These are phyloP conservation scores for Fusarium coffeatum DNA, from an alignment of 2,329 filamentous ascomycete genomes.

Conservation along the genomic window DNA sequence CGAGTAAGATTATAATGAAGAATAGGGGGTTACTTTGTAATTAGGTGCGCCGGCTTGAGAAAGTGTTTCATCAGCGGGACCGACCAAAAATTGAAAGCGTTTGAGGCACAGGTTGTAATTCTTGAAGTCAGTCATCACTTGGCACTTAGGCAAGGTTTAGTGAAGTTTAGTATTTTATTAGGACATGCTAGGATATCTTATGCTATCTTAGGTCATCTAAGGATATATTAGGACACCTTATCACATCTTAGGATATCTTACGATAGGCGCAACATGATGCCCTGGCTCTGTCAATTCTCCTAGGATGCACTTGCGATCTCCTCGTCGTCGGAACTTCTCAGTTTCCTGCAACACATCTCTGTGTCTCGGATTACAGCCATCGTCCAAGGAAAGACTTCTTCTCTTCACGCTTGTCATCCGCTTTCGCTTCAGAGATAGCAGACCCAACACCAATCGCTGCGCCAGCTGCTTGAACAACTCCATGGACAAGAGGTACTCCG, in stretches of 20 bases:
- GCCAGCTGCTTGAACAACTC: slow-evolving; percentile 22
- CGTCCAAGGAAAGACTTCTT: not conserved
- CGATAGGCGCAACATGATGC: not conserved
- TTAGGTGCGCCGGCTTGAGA: slow-evolving; percentile 30
- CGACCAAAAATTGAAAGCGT: slow-evolving; percentile 40
- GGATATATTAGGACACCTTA: too few species aligned
- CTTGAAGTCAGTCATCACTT: not conserved
- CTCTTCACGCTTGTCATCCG: not conserved
- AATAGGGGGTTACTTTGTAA: slow-evolving; percentile 18
- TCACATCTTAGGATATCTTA: not conserved
- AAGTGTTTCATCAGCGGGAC: slow-evolving; percentile 41
- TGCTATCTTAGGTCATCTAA: not conserved
- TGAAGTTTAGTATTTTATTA: not conserved
- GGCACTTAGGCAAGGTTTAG: not conserved
- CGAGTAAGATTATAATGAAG: slow-evolving; percentile 17
- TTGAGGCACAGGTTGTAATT: slow-evolving; percentile 10
- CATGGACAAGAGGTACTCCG: slow-evolving; percentile 35
- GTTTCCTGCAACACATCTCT: not conserved
- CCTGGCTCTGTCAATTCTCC: too few species aligned
- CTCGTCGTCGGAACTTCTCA: not conserved
- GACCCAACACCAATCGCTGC: not conserved
- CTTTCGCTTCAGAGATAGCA: not conserved
- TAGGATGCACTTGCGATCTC: not conserved
- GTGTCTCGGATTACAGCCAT: not conserved
- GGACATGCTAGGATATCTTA: not conserved